A percentile compares a stretch with the other conserved stretches of the same genome.
Evolutionary conservation across 2,329 filamentous ascomycete species (phyloP).

Genomic region (Thielaviopsis punctulata): DNA sequence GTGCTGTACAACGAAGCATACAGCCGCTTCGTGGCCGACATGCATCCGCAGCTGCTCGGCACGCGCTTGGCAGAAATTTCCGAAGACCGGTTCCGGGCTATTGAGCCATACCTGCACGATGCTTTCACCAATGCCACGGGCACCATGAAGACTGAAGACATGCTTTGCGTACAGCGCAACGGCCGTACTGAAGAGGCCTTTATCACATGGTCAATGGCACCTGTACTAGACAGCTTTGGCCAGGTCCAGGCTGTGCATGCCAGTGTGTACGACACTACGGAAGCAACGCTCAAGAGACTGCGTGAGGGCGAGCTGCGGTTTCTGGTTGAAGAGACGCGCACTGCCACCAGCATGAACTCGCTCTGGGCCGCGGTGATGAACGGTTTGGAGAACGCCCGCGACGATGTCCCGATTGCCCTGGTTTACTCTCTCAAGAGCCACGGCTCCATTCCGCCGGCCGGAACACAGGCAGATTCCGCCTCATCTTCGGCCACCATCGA

Average conservation of each 20-base stretch:
- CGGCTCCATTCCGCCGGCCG: constrained; percentile 42
- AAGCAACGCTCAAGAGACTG: constrained; percentile 60
- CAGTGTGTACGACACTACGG: constrained; percentile 65
- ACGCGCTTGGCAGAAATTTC: constrained; percentile 50
- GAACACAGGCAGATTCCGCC: not conserved
- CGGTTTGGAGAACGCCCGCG: constrained; percentile 56
- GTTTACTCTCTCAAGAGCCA: constrained; percentile 56
- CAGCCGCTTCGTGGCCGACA: constrained; percentile 52
- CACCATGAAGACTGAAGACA: constrained; percentile 72
- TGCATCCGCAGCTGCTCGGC: constrained; percentile 64
- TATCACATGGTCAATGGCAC: constrained; percentile 70
- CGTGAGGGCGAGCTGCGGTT: constrained; percentile 65
- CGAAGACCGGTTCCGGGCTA: constrained; percentile 57
- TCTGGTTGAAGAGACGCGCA: constrained; percentile 56
- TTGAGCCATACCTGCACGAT: constrained; percentile 49
- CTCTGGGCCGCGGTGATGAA: constrained; percentile 58
- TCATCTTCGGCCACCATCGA: not conserved
- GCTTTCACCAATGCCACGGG: constrained; percentile 57
- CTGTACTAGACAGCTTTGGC: constrained; percentile 57
- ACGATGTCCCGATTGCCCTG: constrained; percentile 59
- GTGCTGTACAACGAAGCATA: constrained; percentile 62
- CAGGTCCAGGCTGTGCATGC: constrained; percentile 63
- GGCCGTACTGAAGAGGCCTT: constrained; percentile 63
- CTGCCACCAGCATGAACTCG: constrained; percentile 51
- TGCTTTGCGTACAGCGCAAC: constrained; percentile 52